A percentile compares a stretch with the other conserved stretches of the same genome.
phyloP scores from a whole-genome alignment of 2,329 filamentous ascomycete species.

The Fusarium praegraminearum region DNA sequence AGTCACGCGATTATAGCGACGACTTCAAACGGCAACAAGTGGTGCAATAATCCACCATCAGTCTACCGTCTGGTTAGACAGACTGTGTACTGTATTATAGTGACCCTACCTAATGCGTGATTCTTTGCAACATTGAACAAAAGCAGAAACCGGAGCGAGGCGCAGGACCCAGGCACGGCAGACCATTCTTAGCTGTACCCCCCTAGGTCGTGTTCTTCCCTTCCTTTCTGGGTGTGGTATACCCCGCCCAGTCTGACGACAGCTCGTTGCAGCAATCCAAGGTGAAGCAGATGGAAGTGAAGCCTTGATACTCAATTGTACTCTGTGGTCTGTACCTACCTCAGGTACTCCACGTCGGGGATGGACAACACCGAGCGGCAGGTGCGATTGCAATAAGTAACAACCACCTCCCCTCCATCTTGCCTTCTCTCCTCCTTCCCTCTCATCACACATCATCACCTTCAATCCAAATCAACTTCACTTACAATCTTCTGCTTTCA shows the following conservation, averaged over 20 bases:
- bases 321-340: not conserved
- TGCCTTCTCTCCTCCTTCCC: slow-evolving; percentile 34
- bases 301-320: slow-evolving; percentile 5
- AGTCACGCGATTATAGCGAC: slow-evolving; percentile 49
- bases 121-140: slow-evolving; percentile 12
- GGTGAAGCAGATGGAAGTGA: not conserved
- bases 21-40: not conserved
- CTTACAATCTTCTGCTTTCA: slow-evolving; percentile 43
- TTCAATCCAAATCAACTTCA: slow-evolving; percentile 38
- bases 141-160: slow-evolving; percentile 33
- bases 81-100: not conserved
- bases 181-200: slow-evolving; percentile 21
- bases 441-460: slow-evolving; percentile 44
- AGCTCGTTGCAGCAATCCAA: slow-evolving; percentile 42
- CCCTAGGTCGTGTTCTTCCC: slow-evolving; percentile 29
- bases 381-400: slow-evolving; percentile 52
- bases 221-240: slow-evolving; percentile 43
- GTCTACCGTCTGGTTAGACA: not conserved
- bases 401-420: slow-evolving; percentile 50
- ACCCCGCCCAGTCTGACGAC: slow-evolving; percentile 61
- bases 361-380: slow-evolving; percentile 35
- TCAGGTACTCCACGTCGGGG: slow-evolving; percentile 18
- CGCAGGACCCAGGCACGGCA: slow-evolving; percentile 17
- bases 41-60: slow-evolving; percentile 2
- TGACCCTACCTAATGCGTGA: slow-evolving; percentile 12